Evolutionary conservation across 1,139 yeast species (phyloP), one percentile per base, ranked within the genome.

Genomic region (Protomyces inouyei): DNA sequence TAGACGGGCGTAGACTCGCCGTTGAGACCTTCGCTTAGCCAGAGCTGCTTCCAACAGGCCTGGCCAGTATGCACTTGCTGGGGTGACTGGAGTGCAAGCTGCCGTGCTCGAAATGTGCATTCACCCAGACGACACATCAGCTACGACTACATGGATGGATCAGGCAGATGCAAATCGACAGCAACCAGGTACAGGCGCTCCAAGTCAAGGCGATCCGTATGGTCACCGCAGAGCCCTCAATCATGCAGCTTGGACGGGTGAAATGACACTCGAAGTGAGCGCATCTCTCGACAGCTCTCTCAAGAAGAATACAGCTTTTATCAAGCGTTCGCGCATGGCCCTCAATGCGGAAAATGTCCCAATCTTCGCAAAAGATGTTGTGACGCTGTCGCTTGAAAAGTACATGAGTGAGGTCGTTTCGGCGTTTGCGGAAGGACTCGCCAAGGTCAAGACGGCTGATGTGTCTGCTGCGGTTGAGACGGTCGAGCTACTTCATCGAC

Each of bases 261-360:
- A 28, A 18, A 10, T 3, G n/a, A 25, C n/a, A 2, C 21, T 16
- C 9, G 23, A 12, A 10, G 23, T 40, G 25, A 12, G 32, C 25
- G 32, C 16, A 3, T 79, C 81, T 56, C 77, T 86, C 16, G 97
- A 92, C 72, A 79, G 95, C 0, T 86, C 93, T 61, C 77, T 92
- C 67, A 92, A 91, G 78, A 88, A 87, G 73, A 90, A 92, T 73
- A 86, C 91, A 3, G 87, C 91, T 0, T 88, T 90, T 70, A 85
- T 90, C 65, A 87, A 86, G 72, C 87, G 87, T 71, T 75, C 90
- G 61, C 81, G 85, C 68, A 78, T 82, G 3, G 79, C 86, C 2
- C 76, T 90, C 53, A 81, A 77, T 46, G 81, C 78, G 46, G 87
- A 83, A 2, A 74, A 77, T 35, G 78, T 77, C 56, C 78, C 76